A percentile compares a stretch with the other conserved stretches of the same genome.
Evolutionary conservation across 148 eudicot species (phyloP).

Genomic region (Chenopodium album): DNA sequence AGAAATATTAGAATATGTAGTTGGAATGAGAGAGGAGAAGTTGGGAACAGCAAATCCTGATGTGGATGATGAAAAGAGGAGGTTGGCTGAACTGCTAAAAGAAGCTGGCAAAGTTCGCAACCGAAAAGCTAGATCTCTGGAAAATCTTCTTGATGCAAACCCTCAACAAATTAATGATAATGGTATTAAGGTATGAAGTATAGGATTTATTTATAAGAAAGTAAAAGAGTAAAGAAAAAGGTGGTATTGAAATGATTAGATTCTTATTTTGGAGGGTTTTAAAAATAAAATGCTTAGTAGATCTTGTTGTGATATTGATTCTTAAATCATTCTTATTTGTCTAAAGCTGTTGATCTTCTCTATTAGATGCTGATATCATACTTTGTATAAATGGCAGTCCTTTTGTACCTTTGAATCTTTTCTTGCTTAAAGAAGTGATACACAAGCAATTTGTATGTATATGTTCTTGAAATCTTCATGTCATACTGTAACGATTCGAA

Average conservation of each 20-base stretch:
- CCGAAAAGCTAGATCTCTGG: slow-evolving; percentile 71
- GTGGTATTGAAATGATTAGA: slow-evolving; percentile 37
- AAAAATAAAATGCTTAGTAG: slow-evolving; percentile 20
- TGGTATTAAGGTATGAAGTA: slow-evolving; percentile 60
- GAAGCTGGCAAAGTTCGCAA: slow-evolving; percentile 80
- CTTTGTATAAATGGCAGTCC: slow-evolving; percentile 23
- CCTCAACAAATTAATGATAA: slow-evolving; percentile 40
- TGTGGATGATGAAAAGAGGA: slow-evolving; percentile 89
- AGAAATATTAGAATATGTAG: slow-evolving; percentile 69
- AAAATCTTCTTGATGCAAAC: slow-evolving; percentile 70
- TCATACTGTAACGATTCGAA: not conserved
- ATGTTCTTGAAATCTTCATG: not conserved
- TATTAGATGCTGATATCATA: slow-evolving; percentile 23
- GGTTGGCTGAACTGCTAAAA: slow-evolving; percentile 74
- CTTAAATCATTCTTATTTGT: slow-evolving; percentile 24
- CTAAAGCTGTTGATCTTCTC: slow-evolving; percentile 17
- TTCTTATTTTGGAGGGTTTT: slow-evolving; percentile 28
- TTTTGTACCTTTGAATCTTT: slow-evolving; percentile 20
- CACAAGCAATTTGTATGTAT: slow-evolving; percentile 16
- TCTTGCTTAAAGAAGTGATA: slow-evolving; percentile 16
- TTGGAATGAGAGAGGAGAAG: slow-evolving; percentile 97
- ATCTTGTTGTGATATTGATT: slow-evolving; percentile 29
- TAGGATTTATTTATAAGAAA: slow-evolving; percentile 36
- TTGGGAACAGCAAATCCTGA: slow-evolving; percentile 95
- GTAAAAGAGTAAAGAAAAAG: slow-evolving; percentile 27